These are phyloP conservation scores for Metschnikowia cubensis DNA, from an alignment of 805 yeast species.

Conservation along the genomic window DNA sequence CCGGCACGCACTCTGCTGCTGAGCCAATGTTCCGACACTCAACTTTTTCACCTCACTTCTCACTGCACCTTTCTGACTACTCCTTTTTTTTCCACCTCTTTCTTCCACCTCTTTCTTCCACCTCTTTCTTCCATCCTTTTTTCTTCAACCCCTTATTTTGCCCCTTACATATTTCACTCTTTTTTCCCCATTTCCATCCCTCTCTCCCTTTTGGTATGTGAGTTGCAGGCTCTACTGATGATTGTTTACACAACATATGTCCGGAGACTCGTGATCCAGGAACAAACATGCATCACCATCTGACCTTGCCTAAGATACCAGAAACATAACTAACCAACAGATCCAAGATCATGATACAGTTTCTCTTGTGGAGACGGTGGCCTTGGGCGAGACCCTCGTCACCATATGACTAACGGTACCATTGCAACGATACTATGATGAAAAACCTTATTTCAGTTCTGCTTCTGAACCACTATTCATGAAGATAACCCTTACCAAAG, in stretches of 20 bases:
- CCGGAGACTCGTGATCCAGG: constrained; percentile 72
- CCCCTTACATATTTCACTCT: too few relatives aligned
- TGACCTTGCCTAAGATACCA: constrained; percentile 40
- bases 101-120: too few relatives aligned
- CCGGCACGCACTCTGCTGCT: constrained; percentile 1
- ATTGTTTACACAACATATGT: constrained; percentile 23
- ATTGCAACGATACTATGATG: constrained; percentile 48
- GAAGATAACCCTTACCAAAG: constrained; percentile 74
- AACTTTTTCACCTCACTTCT: background rate
- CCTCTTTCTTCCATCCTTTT: background rate
- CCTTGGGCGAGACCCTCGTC: constrained; percentile 16
- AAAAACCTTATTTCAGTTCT: constrained; percentile 77
- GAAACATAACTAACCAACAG: background rate
- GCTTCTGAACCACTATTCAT: constrained; percentile 81
- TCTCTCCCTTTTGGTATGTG: constrained; percentile 5
- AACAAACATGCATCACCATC: constrained; percentile 96
- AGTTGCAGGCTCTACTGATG: constrained; percentile 12
- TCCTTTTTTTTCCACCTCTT: background rate
- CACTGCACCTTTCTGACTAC: background rate
- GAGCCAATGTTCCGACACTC: background rate
- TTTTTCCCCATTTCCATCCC: background rate
- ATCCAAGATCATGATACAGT: background rate
- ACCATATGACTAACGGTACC: constrained; percentile 9
- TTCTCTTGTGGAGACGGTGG: constrained; percentile 8
- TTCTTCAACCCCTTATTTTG: background rate